Conservation (phyloP, 1,284 basidiomycete genomes). For the Cryptococcus deneoformans region DNA sequence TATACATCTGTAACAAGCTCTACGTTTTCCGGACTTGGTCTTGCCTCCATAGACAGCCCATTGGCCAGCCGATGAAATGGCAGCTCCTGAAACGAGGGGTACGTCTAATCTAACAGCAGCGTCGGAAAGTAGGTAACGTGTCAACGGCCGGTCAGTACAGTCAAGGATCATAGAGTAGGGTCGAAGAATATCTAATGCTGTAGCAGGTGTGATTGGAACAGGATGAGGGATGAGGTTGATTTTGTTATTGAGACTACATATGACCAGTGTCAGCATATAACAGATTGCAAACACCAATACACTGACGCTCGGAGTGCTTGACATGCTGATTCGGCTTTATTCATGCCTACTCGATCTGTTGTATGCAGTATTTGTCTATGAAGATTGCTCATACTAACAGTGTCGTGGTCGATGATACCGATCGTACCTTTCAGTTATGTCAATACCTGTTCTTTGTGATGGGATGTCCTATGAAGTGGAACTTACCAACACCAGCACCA, state of each 20-base stretch:
- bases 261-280: background rate
- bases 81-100: conserved; percentile 89
- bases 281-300: background rate
- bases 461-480: background rate
- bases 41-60: conserved; percentile 64
- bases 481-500: conserved; percentile 82
- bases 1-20: conserved; percentile 93
- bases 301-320: conserved; percentile 61
- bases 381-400: conserved; percentile 87
- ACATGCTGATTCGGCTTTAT: conserved; percentile 80
- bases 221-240: conserved; percentile 58
- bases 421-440: conserved; percentile 49
- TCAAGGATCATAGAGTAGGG: conserved; percentile 80
- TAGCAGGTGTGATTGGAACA: conserved; percentile 58
- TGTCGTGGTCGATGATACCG: conserved; percentile 87
- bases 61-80: conserved; percentile 88
- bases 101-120: conserved; percentile 68
- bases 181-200: conserved; percentile 61
- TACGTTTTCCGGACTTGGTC: conserved; percentile 43
- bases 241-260: conserved; percentile 65
- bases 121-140: conserved; percentile 93
- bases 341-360: conserved; percentile 71
- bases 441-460: background rate
- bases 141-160: conserved; percentile 91
- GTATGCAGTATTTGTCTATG: conserved; percentile 91